Base-by-base conservation (phyloP, 805 yeast genomes). In the Komagataella pastoris region DNA sequence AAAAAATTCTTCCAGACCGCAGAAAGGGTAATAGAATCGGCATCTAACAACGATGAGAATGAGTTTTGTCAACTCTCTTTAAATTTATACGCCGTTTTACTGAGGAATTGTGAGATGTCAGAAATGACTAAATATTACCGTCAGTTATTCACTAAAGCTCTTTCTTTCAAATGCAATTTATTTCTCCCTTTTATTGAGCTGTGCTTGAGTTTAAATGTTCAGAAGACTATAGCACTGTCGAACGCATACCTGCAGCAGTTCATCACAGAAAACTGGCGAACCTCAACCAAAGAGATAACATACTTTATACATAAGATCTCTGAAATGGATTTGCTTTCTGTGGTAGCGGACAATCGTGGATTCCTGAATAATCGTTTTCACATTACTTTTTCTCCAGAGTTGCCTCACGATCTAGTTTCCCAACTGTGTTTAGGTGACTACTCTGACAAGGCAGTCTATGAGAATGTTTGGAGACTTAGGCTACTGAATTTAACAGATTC, bases 111-210 rank as follows among this genome's bases (percentile, higher is more conserved):
- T 17, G 49, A 46, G 8, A 46, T 19, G 14, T 68, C 68, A 52
- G 65, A 65, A 6, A 65, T 82, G 51, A 73, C 80, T 1, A 75
- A 71, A 56, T 65, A 65, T 49, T 81, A 79, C 58, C 68, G 68
- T 23, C 55, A 57, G 10, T 59, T 81, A 21, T 72, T 77, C 55
- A 71, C 69, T 5, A 64, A 66, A 23, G 65, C 75, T 56, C 51
- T 67, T 17, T 54, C 59, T n/a, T 57, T 69, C 14, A 62, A 65
- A 43, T 53, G 64, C 24, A 50, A 58, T 10, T 62, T 66, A 43
- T 75, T 75, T 64, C 57, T 76, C 47, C 61, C 74, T 45, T 75
- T 83, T 54, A 60, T 78, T 17, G 78, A 77, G 46, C 61, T 76
- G 8, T 63, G 76, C 2, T 59, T 72, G 24, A 71, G 66, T 5